A percentile compares a stretch with the other conserved stretches of the same genome.
These are phyloP conservation scores for Chalciporus sphaerocephalus DNA, from an alignment of 768 basidiomycete species.

Conservation along the genomic window DNA sequence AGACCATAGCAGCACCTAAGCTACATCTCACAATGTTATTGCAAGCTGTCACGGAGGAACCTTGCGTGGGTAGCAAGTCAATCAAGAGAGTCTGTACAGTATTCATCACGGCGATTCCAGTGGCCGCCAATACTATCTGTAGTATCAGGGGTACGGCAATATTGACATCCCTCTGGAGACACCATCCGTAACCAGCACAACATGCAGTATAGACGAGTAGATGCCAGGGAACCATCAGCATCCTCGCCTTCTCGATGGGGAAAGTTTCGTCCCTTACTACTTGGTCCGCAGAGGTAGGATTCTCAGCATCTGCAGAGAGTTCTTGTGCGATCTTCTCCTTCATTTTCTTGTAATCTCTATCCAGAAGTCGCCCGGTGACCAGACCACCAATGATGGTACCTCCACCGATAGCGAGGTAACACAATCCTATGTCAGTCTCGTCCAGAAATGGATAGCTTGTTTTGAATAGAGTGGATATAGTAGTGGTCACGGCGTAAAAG, in stretches of 20 bases:
- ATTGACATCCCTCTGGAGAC: slow-evolving; percentile 43
- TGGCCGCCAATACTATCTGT: slow-evolving; percentile 23
- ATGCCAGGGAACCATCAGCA: slow-evolving; percentile 44
- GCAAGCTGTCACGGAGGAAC: too few relatives aligned
- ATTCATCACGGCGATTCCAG: too few relatives aligned
- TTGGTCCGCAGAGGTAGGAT: slow-evolving; percentile 16
- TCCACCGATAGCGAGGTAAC: slow-evolving; percentile 71
- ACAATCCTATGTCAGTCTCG: slow-evolving; percentile 60
- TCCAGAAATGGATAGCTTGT: slow-evolving; percentile 45
- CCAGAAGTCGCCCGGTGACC: slow-evolving; percentile 58
- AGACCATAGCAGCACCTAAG: slow-evolving; percentile 15
- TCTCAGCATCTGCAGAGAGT: slow-evolving; percentile 20
- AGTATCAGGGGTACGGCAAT: slow-evolving; percentile 56
- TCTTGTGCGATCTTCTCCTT: slow-evolving; percentile 19
- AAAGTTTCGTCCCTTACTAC: slow-evolving; percentile 38
- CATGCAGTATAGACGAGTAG: slow-evolving; percentile 37
- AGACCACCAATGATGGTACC: slow-evolving; percentile 62
- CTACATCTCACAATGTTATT: slow-evolving; percentile 22
- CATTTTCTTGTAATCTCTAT: slow-evolving; percentile 56
- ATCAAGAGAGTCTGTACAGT: too few relatives aligned
- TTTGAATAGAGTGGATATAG: slow-evolving; percentile 49
- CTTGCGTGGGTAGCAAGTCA: too few relatives aligned
- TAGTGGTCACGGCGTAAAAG: slow-evolving; percentile 44
- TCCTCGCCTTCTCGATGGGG: slow-evolving; percentile 57
- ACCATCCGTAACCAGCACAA: slow-evolving; percentile 60